Conservation (phyloP, 257 asterid species). For the Solanum sitiens region DNA sequence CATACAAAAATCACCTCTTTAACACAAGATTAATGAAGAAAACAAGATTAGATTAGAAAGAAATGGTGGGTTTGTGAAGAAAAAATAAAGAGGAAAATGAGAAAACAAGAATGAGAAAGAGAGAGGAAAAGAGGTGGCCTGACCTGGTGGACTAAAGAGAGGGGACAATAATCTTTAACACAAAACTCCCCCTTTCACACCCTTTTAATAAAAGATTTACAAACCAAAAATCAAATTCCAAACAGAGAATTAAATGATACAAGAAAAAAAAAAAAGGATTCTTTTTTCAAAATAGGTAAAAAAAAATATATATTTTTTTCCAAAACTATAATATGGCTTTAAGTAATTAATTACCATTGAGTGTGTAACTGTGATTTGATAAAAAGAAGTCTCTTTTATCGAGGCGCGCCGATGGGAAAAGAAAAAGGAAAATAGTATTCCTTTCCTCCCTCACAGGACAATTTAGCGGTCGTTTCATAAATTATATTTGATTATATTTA, state of each 20-base stretch:
- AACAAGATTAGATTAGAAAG: constrained; percentile 9
- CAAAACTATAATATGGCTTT: constrained; percentile 5
- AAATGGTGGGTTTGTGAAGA: constrained; percentile 21
- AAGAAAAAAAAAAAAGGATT: background rate
- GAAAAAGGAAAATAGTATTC: background rate
- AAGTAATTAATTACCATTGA: background rate
- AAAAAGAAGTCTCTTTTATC: constrained; percentile 1
- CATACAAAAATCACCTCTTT: background rate
- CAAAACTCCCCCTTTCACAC: background rate
- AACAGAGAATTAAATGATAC: background rate
- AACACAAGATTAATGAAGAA: background rate
- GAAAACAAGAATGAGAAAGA: background rate
- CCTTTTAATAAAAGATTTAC: background rate
- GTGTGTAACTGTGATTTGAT: background rate
- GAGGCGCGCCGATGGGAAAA: constrained; percentile 12
- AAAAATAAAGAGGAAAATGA: constrained; percentile 2
- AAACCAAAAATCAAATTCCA: background rate
- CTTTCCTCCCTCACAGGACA: background rate
- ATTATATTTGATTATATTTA: too few species aligned
- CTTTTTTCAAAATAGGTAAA: background rate
- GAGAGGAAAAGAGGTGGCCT: constrained; percentile 4
- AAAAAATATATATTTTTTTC: background rate
- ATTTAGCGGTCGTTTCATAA: too few species aligned
- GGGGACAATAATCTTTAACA: background rate
- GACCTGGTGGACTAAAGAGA: constrained; percentile 6